Percentiles rank a stretch among this genome's conserved stretches.
phyloP scores from a whole-genome alignment of 2,329 filamentous ascomycete genomes.

The Cercospora sojina region DNA sequence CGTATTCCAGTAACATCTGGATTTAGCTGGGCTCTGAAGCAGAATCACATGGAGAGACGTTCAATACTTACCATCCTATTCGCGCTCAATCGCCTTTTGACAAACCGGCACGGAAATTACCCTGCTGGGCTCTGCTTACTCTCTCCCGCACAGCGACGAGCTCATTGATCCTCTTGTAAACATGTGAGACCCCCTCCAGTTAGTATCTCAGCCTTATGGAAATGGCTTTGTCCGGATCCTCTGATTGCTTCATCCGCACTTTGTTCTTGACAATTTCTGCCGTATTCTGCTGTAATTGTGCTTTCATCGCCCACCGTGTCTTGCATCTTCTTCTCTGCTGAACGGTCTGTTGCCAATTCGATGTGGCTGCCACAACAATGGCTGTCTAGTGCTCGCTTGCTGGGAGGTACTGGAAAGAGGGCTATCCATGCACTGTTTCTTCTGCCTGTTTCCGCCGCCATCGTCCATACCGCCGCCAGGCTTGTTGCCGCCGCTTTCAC shows the following conservation, averaged over 20 bases:
- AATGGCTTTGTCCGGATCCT: not conserved
- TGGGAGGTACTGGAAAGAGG: not conserved
- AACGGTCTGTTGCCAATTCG: not conserved
- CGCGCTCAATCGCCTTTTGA: not conserved
- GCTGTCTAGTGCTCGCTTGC: not conserved
- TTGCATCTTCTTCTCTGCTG: not conserved
- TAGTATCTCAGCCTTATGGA: not conserved
- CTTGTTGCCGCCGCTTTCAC: not conserved
- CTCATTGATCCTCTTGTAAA: not conserved
- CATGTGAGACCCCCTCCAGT: not conserved
- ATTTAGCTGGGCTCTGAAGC: not conserved
- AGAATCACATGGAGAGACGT: not conserved
- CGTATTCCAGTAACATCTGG: not conserved
- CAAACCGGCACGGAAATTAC: not conserved
- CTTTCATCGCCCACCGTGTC: not conserved
- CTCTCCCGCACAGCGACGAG: not conserved
- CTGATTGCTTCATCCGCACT: not conserved
- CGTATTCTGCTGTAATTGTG: not conserved
- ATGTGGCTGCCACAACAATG: not conserved
- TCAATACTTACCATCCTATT: not conserved
- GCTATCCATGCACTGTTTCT: not conserved
- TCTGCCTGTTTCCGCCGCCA: not conserved
- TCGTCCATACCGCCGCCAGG: not conserved
- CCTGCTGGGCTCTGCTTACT: not conserved
- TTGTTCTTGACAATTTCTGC: not conserved